phyloP scores from a whole-genome alignment of 2,329 filamentous ascomycete species.

The Aspergillus pseudoterreus region DNA sequence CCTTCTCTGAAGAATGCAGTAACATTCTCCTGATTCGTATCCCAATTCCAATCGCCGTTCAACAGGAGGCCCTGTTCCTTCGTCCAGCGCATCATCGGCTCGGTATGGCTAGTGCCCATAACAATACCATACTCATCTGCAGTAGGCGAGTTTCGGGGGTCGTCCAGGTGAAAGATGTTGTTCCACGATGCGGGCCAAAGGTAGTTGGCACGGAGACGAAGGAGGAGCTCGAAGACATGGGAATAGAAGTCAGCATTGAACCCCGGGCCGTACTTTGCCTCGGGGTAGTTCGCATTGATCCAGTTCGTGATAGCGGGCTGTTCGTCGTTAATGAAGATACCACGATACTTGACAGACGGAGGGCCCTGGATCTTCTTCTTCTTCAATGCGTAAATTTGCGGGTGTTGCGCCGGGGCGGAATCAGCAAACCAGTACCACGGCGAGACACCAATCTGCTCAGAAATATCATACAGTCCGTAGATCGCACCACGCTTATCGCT shows the following conservation, averaged over 20 bases:
- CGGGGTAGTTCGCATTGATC: slow-evolving; percentile 54
- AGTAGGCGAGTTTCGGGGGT: slow-evolving; percentile 63
- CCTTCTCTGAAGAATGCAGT: slow-evolving; percentile 66
- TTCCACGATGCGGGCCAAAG: slow-evolving; percentile 72
- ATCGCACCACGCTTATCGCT: slow-evolving; percentile 66
- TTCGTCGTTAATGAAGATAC: slow-evolving; percentile 69
- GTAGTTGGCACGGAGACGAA: slow-evolving; percentile 69
- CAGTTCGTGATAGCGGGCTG: slow-evolving; percentile 65
- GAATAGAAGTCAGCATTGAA: slow-evolving; percentile 63
- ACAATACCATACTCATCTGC: slow-evolving; percentile 73
- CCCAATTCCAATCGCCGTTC: slow-evolving; percentile 65
- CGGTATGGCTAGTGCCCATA: slow-evolving; percentile 68
- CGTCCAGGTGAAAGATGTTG: slow-evolving; percentile 69
- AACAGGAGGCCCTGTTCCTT: slow-evolving; percentile 31
- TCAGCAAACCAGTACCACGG: slow-evolving; percentile 70
- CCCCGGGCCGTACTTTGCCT: slow-evolving; percentile 41
- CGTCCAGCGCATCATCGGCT: slow-evolving; percentile 64
- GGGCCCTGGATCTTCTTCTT: slow-evolving; percentile 55
- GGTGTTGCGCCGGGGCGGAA: slow-evolving; percentile 50
- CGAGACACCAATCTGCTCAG: slow-evolving; percentile 69
- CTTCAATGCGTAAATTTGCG: slow-evolving; percentile 54
- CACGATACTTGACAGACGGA: slow-evolving; percentile 64
- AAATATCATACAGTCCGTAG: slow-evolving; percentile 67
- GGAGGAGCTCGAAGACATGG: slow-evolving; percentile 66
- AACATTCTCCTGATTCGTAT: slow-evolving; percentile 65